phyloP scores from a whole-genome alignment of 2,329 filamentous ascomycete species.

The Fusarium pilosicola region DNA sequence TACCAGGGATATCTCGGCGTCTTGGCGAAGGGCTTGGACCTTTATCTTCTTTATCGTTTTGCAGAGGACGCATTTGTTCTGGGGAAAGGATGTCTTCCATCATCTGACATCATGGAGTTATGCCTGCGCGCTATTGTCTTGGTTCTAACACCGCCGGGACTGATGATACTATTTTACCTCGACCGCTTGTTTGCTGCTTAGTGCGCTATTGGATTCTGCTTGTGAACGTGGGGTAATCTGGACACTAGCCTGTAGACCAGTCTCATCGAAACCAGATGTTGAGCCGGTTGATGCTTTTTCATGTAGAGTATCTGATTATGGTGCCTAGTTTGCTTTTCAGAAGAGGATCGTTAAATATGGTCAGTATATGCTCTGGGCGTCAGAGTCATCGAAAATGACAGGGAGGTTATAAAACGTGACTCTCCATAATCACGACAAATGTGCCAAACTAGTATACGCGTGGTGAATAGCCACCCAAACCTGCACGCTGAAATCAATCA shows the following conservation, averaged over 20 bases:
- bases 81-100: constrained; percentile 12
- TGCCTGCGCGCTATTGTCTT: constrained; percentile 21
- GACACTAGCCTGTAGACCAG: not conserved
- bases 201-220: not conserved
- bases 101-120: constrained; percentile 33
- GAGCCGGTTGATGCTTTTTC: not conserved
- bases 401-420: not conserved
- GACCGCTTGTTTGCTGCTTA: constrained; percentile 11
- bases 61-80: constrained; percentile 25
- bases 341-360: not conserved
- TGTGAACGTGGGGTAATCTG: not conserved
- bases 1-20: constrained; percentile 46
- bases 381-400: not conserved
- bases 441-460: not conserved
- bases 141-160: constrained; percentile 8
- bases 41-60: constrained; percentile 5
- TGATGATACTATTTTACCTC: constrained; percentile 14
- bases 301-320: not conserved
- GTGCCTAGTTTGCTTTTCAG: not conserved
- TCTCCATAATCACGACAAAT: not conserved
- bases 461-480: constrained; percentile 7
- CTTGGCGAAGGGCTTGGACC: constrained; percentile 33
- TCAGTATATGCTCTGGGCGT: not conserved
- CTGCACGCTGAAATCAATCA: constrained; percentile 27
- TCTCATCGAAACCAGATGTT: not conserved